Evolutionary conservation across 2,329 filamentous ascomycete genomes (phyloP).

Genomic region (Diaporthe sp.): DNA sequence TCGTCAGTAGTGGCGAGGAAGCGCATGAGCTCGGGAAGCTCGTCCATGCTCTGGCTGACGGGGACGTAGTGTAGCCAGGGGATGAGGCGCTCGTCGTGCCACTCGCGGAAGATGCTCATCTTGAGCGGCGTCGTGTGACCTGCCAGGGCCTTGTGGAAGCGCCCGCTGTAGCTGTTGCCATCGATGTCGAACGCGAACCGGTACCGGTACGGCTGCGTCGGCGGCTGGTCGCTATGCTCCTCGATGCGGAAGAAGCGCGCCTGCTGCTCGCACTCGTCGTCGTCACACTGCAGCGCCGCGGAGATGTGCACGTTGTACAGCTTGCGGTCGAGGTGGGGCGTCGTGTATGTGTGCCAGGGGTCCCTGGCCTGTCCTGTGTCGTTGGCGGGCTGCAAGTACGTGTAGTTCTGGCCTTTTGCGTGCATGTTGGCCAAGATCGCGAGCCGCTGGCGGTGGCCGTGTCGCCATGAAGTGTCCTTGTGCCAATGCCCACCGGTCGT

Average conservation of each 20-base stretch:
- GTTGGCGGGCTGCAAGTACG: slow-evolving; percentile 21
- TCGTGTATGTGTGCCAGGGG: slow-evolving; percentile 5
- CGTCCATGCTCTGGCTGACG: slow-evolving; percentile 62
- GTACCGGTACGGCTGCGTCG: slow-evolving; percentile 50
- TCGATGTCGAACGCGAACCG: slow-evolving; percentile 66
- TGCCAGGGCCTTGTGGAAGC: slow-evolving; percentile 65
- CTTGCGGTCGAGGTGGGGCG: slow-evolving; percentile 26
- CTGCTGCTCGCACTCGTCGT: slow-evolving; percentile 41
- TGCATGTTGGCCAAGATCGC: slow-evolving; percentile 30
- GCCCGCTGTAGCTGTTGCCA: slow-evolving; percentile 68
- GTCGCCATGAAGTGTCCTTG: slow-evolving; percentile 23
- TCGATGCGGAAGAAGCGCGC: slow-evolving; percentile 41
- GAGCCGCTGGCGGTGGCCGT: slow-evolving; percentile 38
- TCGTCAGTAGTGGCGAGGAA: slow-evolving; percentile 60
- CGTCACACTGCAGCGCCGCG: slow-evolving; percentile 23
- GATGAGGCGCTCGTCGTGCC: slow-evolving; percentile 69
- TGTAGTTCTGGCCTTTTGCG: background rate
- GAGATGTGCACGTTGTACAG: slow-evolving; percentile 41
- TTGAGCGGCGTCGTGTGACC: slow-evolving; percentile 65
- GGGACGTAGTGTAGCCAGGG: slow-evolving; percentile 72
- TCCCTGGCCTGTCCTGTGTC: background rate
- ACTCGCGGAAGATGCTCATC: slow-evolving; percentile 66
- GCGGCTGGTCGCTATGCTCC: slow-evolving; percentile 11
- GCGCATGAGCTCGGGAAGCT: slow-evolving; percentile 65
- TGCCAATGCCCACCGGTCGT: slow-evolving; percentile 40